Conservation (phyloP, 768 basidiomycete genomes). For the Phaffia australis region DNA sequence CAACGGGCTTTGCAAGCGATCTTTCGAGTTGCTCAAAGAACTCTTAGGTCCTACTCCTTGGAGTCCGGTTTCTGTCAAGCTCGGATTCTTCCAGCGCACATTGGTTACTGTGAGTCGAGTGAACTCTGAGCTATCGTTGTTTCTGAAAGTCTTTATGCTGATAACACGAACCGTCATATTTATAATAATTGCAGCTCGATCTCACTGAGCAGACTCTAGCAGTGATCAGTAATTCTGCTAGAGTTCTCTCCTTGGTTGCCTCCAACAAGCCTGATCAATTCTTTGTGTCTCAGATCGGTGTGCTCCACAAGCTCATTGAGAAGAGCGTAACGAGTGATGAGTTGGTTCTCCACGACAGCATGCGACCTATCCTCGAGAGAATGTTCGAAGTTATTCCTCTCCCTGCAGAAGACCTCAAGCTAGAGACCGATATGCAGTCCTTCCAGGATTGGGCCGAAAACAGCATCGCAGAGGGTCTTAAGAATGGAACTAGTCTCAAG, state of each 20-base stretch:
- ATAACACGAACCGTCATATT: background rate
- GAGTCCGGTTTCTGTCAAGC: slow-evolving; percentile 81
- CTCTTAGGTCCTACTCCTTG: slow-evolving; percentile 77
- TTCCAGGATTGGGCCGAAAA: slow-evolving; percentile 30
- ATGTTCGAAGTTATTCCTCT: slow-evolving; percentile 53
- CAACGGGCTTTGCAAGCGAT: slow-evolving; percentile 38
- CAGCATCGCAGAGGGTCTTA: slow-evolving; percentile 27
- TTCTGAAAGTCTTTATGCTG: background rate
- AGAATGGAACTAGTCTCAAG: slow-evolving; percentile 46
- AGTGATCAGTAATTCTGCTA: slow-evolving; percentile 67
- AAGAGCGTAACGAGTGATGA: slow-evolving; percentile 80
- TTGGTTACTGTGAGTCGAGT: slow-evolving; percentile 58
- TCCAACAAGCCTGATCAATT: slow-evolving; percentile 72
- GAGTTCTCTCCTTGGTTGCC: slow-evolving; percentile 76
- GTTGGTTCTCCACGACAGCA: slow-evolving; percentile 60
- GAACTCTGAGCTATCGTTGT: background rate
- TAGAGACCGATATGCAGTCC: slow-evolving; percentile 22
- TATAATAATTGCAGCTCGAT: slow-evolving; percentile 49
- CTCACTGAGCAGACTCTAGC: slow-evolving; percentile 56
- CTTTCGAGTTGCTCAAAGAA: slow-evolving; percentile 49
- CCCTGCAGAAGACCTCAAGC: slow-evolving; percentile 54
- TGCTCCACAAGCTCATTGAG: slow-evolving; percentile 71
- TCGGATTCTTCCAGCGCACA: slow-evolving; percentile 75
- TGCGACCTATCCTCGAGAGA: slow-evolving; percentile 72
- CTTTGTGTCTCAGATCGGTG: slow-evolving; percentile 59